Evolutionary conservation across 257 asterid species (phyloP), one percentile per base, ranked within the genome.

Genomic region (Galeopsis tetrahit): DNA sequence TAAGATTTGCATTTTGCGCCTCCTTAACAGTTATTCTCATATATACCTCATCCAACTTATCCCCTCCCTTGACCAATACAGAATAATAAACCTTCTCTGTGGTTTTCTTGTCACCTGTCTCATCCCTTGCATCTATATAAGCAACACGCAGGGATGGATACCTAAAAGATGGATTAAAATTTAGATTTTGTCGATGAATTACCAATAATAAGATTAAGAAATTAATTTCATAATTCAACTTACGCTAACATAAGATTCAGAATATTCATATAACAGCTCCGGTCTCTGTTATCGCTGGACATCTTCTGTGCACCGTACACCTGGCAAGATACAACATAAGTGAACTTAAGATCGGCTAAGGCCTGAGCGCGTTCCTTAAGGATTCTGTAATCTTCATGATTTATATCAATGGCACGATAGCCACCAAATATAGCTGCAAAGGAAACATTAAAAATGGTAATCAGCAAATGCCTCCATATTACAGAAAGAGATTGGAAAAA

Each of bases 291-390:
- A 62, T 86, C 90, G 64, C 90, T 78, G 51, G 99, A 90, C 80
- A 90, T 87, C 76, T 95, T 95, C 84, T 92, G 98, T 72, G 89
- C 85, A 64, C 99, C 99, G 71, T 95, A 95, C 63, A 88, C 75
- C 80, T 95, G 99, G 80, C 99, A 95, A 44, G 99, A 95, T 61
- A 95, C 99, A 57, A 95, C 96, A 78, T 95, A 95, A 66, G 99
- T 95, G 83, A 95, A 95, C 82, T 95, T 95, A 83, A 92, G 61
- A 86, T 95, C 98, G 17, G 99, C 99, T 81, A 92, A 82, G 71
- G 99, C 99, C 68, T 86, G 90, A 34, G 95, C 93, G 40, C 55
- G 72, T 77, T 84, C 96, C 86, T 75, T 85, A 56, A 87, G 84
- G 60, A 7, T 77, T 77, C 63, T 85, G 83, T 82, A 83, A 48